These are phyloP conservation scores for Fusarium burgessii DNA, from an alignment of 2,329 filamentous ascomycete genomes.

Conservation along the genomic window DNA sequence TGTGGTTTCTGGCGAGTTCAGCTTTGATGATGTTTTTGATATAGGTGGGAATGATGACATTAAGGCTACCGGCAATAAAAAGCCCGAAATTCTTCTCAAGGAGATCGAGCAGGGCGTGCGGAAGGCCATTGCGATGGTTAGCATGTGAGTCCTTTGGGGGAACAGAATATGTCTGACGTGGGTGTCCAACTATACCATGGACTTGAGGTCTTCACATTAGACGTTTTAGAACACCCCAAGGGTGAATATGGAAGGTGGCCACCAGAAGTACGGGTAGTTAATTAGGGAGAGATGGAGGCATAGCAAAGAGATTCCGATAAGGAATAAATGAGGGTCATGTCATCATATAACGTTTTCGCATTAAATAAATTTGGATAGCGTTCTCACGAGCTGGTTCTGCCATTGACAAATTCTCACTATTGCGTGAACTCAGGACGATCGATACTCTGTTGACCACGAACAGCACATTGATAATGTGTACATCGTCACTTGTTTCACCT, in stretches of 20 bases:
- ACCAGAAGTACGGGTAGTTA: background rate
- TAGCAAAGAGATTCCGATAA: background rate
- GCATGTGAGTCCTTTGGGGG: background rate
- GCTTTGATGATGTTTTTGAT: slow-evolving; percentile 24
- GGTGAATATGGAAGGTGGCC: background rate
- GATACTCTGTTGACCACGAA: too few relatives aligned
- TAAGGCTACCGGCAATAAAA: background rate
- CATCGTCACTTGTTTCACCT: too few relatives aligned
- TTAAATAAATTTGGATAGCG: slow-evolving; percentile 20
- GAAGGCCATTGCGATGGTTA: slow-evolving; percentile 35
- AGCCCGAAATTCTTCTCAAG: slow-evolving; percentile 8
- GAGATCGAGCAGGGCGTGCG: slow-evolving; percentile 22
- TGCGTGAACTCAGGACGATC: background rate
- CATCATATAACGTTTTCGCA: slow-evolving; percentile 11
- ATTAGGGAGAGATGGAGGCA: background rate
- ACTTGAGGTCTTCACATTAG: too few relatives aligned
- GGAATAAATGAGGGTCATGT: background rate
- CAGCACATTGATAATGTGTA: too few relatives aligned
- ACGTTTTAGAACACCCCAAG: too few relatives aligned
- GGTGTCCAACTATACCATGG: too few relatives aligned
- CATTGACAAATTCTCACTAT: background rate
- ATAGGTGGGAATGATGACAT: background rate
- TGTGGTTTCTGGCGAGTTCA: slow-evolving; percentile 5
- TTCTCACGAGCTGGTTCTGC: background rate
- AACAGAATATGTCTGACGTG: too few relatives aligned